Conservation (phyloP, 2,329 filamentous ascomycete species). For the Niveomyces coronatus region DNA sequence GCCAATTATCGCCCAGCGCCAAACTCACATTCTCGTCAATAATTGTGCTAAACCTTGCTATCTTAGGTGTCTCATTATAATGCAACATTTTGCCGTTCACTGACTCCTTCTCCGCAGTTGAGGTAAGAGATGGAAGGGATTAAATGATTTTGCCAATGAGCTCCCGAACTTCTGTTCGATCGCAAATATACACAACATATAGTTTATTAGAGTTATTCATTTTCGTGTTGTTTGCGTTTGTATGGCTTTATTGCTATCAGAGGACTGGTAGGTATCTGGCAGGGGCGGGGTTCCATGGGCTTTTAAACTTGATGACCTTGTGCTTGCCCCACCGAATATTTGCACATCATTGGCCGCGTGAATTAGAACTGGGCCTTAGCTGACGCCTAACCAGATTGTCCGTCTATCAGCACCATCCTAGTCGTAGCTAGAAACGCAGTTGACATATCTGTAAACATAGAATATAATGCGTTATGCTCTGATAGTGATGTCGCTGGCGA, state of each 20-base stretch:
- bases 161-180: not conserved
- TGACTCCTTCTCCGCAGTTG: not conserved
- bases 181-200: not conserved
- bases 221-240: not conserved
- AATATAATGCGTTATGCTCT: no score
- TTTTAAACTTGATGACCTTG: not conserved
- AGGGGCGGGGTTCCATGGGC: not conserved
- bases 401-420: not conserved
- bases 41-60: not conserved
- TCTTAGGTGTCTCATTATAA: not conserved
- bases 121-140: not conserved
- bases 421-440: not conserved
- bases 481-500: not conserved
- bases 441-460: not conserved
- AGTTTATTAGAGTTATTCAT: not conserved
- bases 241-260: not conserved
- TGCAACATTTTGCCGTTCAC: not conserved
- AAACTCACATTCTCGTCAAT: not conserved
- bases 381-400: not conserved
- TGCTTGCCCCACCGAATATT: not conserved
- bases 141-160: not conserved
- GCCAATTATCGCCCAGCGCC: not conserved
- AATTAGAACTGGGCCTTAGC: not conserved
- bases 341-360: not conserved
- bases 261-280: not conserved